A percentile compares a stretch with the other conserved stretches of the same genome.
Conservation (phyloP, 352 stramenopile genomes). For the Phytophthora pini region DNA sequence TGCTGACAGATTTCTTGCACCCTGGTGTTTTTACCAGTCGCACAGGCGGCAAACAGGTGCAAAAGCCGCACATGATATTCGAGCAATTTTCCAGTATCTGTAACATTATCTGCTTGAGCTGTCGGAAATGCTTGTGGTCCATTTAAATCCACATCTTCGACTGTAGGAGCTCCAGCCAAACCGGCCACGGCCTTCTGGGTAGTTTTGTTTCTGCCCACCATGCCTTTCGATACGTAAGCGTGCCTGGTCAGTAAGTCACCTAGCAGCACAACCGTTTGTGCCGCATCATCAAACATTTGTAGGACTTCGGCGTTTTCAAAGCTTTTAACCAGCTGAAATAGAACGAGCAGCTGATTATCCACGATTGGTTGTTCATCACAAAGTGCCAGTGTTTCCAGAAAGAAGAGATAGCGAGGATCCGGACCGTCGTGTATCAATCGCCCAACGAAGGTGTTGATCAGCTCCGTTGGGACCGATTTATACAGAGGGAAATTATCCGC, state of each 20-base stretch:
- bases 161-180: neutral
- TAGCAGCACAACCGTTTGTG: conserved; percentile 34
- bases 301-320: conserved; percentile 55
- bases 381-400: conserved; percentile 65
- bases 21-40: conserved; percentile 62
- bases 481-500: conserved; percentile 51
- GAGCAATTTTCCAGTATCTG: conserved; percentile 38
- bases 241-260: conserved; percentile 43
- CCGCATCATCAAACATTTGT: conserved; percentile 62
- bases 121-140: neutral
- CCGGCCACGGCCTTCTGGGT: neutral
- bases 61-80: conserved; percentile 68
- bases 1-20: conserved; percentile 77
- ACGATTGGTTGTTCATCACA: conserved; percentile 63
- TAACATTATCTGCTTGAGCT: conserved; percentile 1
- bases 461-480: conserved; percentile 59
- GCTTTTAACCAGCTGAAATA: conserved; percentile 76
- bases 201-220: neutral
- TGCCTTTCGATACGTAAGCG: conserved; percentile 9
- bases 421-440: conserved; percentile 45
- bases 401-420: conserved; percentile 64
- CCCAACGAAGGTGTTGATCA: conserved; percentile 64
- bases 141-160: neutral
- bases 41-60: conserved; percentile 68
- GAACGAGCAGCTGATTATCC: conserved; percentile 72